Evolutionary conservation across 2,329 filamentous ascomycete genomes (phyloP).

Genomic region (Alternaria incomplexa): DNA sequence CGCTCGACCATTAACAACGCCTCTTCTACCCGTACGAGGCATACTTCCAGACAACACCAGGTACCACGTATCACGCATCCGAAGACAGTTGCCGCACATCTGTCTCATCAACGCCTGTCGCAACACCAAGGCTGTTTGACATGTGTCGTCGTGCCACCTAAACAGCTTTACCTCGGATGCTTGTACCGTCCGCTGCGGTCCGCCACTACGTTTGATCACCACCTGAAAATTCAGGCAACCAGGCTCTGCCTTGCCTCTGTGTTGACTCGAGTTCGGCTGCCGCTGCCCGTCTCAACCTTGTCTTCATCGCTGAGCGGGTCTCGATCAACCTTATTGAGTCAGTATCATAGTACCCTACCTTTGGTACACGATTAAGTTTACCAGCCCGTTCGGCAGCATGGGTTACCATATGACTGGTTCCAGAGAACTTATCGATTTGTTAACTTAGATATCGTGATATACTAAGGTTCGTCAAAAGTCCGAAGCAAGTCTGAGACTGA

Average conservation of each 20-base stretch:
- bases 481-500: not conserved
- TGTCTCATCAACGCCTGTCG: slow-evolving; percentile 8
- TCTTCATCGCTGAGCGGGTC: not conserved
- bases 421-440: not conserved
- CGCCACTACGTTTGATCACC: slow-evolving; percentile 9
- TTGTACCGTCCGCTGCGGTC: not conserved
- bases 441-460: not conserved
- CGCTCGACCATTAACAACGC: slow-evolving; percentile 8
- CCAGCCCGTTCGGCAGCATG: not conserved
- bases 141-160: not conserved
- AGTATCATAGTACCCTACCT: not conserved
- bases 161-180: not conserved
- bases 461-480: not conserved
- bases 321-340: slow-evolving; percentile 1
- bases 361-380: not conserved
- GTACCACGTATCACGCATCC: slow-evolving; percentile 2
- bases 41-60: slow-evolving; percentile 6
- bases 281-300: not conserved
- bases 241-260: not conserved
- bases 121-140: not conserved
- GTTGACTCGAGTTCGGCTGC: not conserved
- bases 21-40: slow-evolving; percentile 1
- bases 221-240: not conserved
- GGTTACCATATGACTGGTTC: not conserved
- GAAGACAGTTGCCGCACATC: slow-evolving; percentile 6